phyloP scores from a whole-genome alignment of 2,329 filamentous ascomycete genomes.

The Cytospora piceicola region DNA sequence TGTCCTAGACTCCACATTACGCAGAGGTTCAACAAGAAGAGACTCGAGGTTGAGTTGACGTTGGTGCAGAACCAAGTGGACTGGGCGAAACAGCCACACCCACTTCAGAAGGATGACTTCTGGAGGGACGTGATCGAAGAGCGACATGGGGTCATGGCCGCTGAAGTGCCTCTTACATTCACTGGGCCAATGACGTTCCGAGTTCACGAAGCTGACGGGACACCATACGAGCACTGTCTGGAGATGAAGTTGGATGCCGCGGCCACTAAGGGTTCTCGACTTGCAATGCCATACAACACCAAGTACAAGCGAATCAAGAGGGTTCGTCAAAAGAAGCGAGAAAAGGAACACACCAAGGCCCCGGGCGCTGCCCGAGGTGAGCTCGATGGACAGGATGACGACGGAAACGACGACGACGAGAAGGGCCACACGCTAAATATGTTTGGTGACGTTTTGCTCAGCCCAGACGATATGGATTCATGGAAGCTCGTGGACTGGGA shows the following conservation, averaged over 20 bases:
- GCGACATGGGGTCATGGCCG: conserved; percentile 68
- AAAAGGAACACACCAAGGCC: conserved; percentile 72
- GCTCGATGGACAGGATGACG: conserved; percentile 56
- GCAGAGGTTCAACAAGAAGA: conserved; percentile 96
- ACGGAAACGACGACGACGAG: conserved; percentile 74
- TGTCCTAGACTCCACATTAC: conserved; percentile 86
- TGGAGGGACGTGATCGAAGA: conserved; percentile 84
- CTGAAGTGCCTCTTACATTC: conserved; percentile 76
- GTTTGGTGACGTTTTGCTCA: conserved; percentile 86
- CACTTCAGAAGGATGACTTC: conserved; percentile 74
- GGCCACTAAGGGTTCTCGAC: conserved; percentile 65
- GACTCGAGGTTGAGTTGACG: conserved; percentile 88
- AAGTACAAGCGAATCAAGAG: conserved; percentile 98
- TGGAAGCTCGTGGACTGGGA: conserved; percentile 92
- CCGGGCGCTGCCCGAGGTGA: conserved; percentile 53
- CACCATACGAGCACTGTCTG: conserved; percentile 96
- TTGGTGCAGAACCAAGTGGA: conserved; percentile 75
- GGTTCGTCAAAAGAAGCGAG: conserved; percentile 62
- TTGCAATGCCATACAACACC: conserved; percentile 97
- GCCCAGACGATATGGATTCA: conserved; percentile 76
- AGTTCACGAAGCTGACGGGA: conserved; percentile 97
- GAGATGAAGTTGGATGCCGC: conserved; percentile 87
- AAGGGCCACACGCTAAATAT: conserved; percentile 71
- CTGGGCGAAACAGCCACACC: conserved; percentile 55
- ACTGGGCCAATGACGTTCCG: conserved; percentile 97